Evolutionary conservation across 306 rosid genomes (phyloP), one percentile per base, ranked within the genome.

Genomic region (Senna tora): DNA sequence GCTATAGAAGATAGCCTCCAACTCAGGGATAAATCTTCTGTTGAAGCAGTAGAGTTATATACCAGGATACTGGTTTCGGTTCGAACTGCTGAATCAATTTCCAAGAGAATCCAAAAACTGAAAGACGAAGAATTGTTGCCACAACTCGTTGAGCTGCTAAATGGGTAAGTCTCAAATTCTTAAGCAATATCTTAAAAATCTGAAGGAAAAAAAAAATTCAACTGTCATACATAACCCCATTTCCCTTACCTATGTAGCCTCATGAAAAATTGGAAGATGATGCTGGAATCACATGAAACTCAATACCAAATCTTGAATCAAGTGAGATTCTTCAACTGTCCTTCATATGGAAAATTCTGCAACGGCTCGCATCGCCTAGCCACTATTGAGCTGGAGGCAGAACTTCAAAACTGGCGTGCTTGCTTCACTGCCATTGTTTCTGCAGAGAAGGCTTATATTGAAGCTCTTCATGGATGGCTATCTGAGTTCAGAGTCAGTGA

Each of bases 231-330:
- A 38, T 61, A 19, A 61, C 49, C 30, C 49, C 67, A 61, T 61
- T 17, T 61, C 67, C 16, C 17, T 8, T 25, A 36, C 32, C 49
- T 36, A 17, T 61, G 49, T 46, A 61, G 67, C 67, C 67, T 61
- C 16, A 61, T 36, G 67, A 61, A 46, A 1, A 25, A 36, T 28
- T 61, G 49, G 67, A 61, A 38, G 67, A 17, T 19, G 47, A 61
- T 61, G 67, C 20, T 61, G n/a, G 67, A 61, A 61, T 61, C 67
- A 16, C 67, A 61, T 61, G 67, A 61, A 61, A 9, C 49, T 43
- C 67, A 61, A 38, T 61, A 61, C 67, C 67, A 61, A 36, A 61
- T 61, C 49, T 61, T 61, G 67, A 61, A 61, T 61, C 67, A 61
- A 61, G 67, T 61, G 30, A 38, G 49, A 38, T 38, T 61, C 16